Percentiles rank a stretch among this genome's conserved stretches.
Conservation (phyloP, 2,329 filamentous ascomycete species). For the Fusarium irregulare region DNA sequence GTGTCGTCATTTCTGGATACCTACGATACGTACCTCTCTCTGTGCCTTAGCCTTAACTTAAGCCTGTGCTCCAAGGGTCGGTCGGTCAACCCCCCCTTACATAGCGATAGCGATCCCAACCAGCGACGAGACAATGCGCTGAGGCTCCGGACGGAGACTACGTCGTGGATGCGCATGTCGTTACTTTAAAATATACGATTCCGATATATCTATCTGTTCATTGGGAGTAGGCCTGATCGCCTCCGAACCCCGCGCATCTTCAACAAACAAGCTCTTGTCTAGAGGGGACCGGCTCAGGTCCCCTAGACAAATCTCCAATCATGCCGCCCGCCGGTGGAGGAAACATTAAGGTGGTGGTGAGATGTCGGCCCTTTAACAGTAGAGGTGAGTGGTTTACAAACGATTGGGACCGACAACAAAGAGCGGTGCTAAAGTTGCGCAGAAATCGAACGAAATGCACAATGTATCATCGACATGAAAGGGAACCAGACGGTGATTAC, state of each 20-base stretch:
- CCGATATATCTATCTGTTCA: slow-evolving; percentile 5
- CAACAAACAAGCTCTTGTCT: slow-evolving; percentile 36
- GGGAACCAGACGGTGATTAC: slow-evolving; percentile 88
- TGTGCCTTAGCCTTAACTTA: background rate
- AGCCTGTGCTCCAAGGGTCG: slow-evolving; percentile 31
- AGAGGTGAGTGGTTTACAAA: slow-evolving; percentile 72
- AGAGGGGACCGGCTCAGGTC: slow-evolving; percentile 53
- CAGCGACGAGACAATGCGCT: slow-evolving; percentile 42
- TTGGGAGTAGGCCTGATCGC: slow-evolving; percentile 22
- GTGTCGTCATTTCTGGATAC: slow-evolving; percentile 45
- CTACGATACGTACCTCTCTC: slow-evolving; percentile 13
- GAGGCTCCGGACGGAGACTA: slow-evolving; percentile 37
- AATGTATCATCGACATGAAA: slow-evolving; percentile 98
- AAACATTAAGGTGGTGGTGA: slow-evolving; percentile 99
- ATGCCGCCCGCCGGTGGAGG: slow-evolving; percentile 76
- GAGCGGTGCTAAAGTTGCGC: slow-evolving; percentile 38
- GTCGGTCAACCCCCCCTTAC: slow-evolving; percentile 28
- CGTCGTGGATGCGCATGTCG: slow-evolving; percentile 30
- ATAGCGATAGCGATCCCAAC: slow-evolving; percentile 18
- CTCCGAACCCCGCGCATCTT: slow-evolving; percentile 45
- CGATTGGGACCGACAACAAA: background rate
- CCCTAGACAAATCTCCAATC: slow-evolving; percentile 48
- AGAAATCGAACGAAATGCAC: slow-evolving; percentile 92
- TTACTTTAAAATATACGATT: slow-evolving; percentile 26
- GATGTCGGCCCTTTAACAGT: slow-evolving; percentile 93